These are phyloP conservation scores for Gnetum montanum DNA, from an alignment of 75 land plant genomes.

Conservation along the genomic window DNA sequence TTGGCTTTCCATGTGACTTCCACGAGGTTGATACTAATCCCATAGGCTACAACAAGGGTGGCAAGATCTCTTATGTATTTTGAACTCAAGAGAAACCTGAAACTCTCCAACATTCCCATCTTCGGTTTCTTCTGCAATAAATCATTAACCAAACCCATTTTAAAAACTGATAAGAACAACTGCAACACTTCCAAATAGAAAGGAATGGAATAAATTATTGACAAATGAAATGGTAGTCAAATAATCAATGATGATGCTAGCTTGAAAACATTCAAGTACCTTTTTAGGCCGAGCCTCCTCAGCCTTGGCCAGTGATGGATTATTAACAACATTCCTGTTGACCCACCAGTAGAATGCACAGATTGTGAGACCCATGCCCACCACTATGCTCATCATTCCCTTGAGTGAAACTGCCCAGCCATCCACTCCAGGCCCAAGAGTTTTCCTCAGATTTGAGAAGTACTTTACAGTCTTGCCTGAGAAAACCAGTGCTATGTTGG, in stretches of 20 bases:
- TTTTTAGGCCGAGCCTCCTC: conserved; percentile 79
- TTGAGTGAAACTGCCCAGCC: conserved; percentile 93
- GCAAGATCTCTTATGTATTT: conserved; percentile 93
- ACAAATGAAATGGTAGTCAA: background rate
- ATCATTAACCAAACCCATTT: background rate
- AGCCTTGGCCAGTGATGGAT: conserved; percentile 51
- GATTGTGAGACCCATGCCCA: conserved; percentile 64
- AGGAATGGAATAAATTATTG: background rate
- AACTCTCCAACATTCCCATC: conserved; percentile 88
- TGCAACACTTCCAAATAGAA: background rate
- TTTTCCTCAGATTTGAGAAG: conserved; percentile 77
- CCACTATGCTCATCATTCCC: conserved; percentile 98
- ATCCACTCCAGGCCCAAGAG: conserved; percentile 92
- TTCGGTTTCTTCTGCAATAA: conserved; percentile 69
- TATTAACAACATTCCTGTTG: conserved; percentile 59
- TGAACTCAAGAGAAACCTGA: conserved; percentile 78
- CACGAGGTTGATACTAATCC: conserved; percentile 95
- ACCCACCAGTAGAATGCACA: conserved; percentile 83
- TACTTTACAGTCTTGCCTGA: conserved; percentile 98
- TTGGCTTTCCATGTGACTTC: conserved; percentile 99
- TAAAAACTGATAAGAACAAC: background rate
- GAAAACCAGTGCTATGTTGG: conserved; percentile 93
- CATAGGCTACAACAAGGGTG: conserved; percentile 97
- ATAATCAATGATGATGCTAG: too few species aligned
- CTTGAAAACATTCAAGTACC: conserved; percentile 26